Conservation (phyloP, 1,139 yeast genomes). For the Schizosaccharomyces versatilis region DNA sequence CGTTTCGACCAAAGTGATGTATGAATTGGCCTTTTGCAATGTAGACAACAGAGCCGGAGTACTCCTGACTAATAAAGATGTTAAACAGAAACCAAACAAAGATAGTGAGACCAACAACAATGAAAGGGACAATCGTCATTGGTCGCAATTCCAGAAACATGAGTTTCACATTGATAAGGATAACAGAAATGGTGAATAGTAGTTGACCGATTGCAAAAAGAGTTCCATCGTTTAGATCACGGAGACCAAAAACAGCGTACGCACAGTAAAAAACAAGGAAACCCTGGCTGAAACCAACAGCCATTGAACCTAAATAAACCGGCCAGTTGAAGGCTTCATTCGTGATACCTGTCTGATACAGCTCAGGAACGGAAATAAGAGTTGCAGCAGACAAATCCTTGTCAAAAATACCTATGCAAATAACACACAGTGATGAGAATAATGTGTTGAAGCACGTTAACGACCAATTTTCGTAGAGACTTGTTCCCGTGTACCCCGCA, state of each 20-base stretch:
- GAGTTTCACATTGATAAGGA: conserved; percentile 54
- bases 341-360: conserved; percentile 50
- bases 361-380: conserved; percentile 71
- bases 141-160: conserved; percentile 70
- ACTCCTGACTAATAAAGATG: conserved; percentile 46
- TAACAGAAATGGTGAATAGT: conserved; percentile 46
- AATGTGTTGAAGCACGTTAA: conserved; percentile 89
- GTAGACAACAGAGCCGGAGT: conserved; percentile 40
- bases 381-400: conserved; percentile 78
- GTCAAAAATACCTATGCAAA: conserved; percentile 88
- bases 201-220: conserved; percentile 63
- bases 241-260: conserved; percentile 31
- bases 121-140: conserved; percentile 48
- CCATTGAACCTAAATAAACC: conserved; percentile 58
- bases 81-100: conserved; percentile 85
- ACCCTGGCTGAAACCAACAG: conserved; percentile 53
- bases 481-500: conserved; percentile 78
- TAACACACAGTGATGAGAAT: conserved; percentile 77
- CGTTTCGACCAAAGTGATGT: conserved; percentile 52
- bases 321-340: conserved; percentile 53
- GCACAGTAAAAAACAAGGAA: conserved; percentile 36
- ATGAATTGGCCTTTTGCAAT: conserved; percentile 50
- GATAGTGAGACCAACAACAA: conserved; percentile 49
- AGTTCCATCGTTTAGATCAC: conserved; percentile 34
- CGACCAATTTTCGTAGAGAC: conserved; percentile 88